These are phyloP conservation scores for Exophiala alcalophila DNA, from an alignment of 2,329 filamentous ascomycete genomes.

Conservation along the genomic window DNA sequence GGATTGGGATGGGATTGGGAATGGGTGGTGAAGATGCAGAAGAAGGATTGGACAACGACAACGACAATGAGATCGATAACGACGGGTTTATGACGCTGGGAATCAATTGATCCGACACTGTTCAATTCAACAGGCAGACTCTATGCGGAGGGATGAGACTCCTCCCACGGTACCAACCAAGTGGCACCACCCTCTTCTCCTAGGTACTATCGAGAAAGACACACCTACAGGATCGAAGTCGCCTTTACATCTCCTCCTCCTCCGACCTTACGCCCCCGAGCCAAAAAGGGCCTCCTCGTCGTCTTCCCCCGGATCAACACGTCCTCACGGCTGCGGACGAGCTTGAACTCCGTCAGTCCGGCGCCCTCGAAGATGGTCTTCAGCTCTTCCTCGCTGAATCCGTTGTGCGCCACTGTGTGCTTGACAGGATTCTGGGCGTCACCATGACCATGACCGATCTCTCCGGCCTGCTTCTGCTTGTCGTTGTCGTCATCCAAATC, in stretches of 20 bases:
- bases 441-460: too few species aligned
- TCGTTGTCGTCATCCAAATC: conserved; percentile 13
- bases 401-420: conserved; percentile 61
- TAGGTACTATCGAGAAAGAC: not conserved
- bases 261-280: conserved; percentile 21
- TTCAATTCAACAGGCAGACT: too few species aligned
- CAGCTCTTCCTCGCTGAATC: conserved; percentile 62
- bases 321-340: conserved; percentile 22
- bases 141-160: too few species aligned
- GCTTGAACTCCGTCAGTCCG: conserved; percentile 45
- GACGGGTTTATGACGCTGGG: conserved; percentile 8
- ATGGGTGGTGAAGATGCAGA: too few species aligned
- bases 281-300: conserved; percentile 27
- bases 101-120: conserved; percentile 1
- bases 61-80: too few species aligned
- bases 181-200: too few species aligned
- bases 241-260: not conserved
- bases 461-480: too few species aligned
- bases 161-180: too few species aligned
- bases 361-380: conserved; percentile 61
- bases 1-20: conserved; percentile 9
- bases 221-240: not conserved
- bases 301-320: conserved; percentile 17
- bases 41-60: too few species aligned
- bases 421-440: conserved; percentile 36